phyloP scores from a whole-genome alignment of 2,329 filamentous ascomycete species.

The Fusarium coicis region DNA sequence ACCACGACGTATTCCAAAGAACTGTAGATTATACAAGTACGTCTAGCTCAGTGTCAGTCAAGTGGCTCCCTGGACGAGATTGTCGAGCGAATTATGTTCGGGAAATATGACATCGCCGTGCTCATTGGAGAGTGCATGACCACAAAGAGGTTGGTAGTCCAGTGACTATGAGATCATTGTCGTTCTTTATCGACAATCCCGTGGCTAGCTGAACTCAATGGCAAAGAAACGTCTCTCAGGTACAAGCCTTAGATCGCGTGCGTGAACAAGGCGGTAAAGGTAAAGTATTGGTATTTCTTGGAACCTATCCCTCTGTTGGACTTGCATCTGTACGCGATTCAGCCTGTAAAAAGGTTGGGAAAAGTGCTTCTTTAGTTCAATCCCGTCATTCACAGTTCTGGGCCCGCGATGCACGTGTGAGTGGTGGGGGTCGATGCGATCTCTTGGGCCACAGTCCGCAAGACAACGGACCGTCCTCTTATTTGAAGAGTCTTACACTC shows the following conservation, averaged over 20 bases:
- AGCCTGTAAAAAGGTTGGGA: slow-evolving; percentile 1
- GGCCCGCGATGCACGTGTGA: not conserved
- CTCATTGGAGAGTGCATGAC: not conserved
- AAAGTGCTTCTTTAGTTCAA: not conserved
- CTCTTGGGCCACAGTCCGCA: slow-evolving; percentile 13
- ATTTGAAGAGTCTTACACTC: slow-evolving; percentile 15
- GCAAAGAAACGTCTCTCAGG: not conserved
- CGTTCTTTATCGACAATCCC: not conserved
- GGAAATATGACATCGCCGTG: slow-evolving; percentile 1
- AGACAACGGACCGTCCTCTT: not conserved
- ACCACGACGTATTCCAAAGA: not conserved
- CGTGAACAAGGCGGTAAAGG: not conserved
- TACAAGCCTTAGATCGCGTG: not conserved
- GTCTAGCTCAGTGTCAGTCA: not conserved
- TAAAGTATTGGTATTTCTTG: not conserved
- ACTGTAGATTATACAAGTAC: not conserved
- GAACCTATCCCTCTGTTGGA: not conserved
- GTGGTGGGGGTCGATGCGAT: slow-evolving; percentile 22
- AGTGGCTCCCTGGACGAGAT: not conserved
- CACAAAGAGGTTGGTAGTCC: not conserved
- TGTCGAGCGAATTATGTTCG: not conserved
- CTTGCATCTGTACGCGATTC: not conserved
- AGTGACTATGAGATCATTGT: not conserved
- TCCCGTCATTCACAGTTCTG: slow-evolving; percentile 6
- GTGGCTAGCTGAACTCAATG: slow-evolving; percentile 8